Percentiles rank a stretch among this genome's conserved stretches.
Conservation (phyloP, 805 yeast species). For the Cyberlindnera galapagoensis region DNA sequence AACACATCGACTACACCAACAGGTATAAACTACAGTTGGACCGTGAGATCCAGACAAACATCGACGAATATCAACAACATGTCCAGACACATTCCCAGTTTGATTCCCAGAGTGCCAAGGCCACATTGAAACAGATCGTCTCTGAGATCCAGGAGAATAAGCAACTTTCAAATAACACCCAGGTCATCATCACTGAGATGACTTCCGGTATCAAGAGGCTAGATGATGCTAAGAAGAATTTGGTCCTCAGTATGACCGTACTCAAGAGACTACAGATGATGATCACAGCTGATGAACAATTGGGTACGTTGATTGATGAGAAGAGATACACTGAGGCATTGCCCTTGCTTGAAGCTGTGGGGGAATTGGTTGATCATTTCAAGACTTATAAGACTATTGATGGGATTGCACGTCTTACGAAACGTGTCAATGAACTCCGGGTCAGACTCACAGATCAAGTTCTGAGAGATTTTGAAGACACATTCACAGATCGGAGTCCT, state of each 20-base stretch:
- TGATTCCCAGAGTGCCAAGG: conserved; percentile 15
- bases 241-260: conserved; percentile 79
- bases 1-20: conserved; percentile 42
- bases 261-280: conserved; percentile 84
- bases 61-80: conserved; percentile 13
- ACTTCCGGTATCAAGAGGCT: conserved; percentile 72
- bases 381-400: conserved; percentile 77
- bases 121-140: conserved; percentile 32
- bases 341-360: conserved; percentile 60
- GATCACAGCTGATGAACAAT: conserved; percentile 61
- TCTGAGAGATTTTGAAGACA: conserved; percentile 62
- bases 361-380: conserved; percentile 67
- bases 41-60: conserved; percentile 33
- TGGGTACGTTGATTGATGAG: conserved; percentile 39
- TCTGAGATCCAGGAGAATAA: conserved; percentile 42
- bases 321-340: conserved; percentile 49
- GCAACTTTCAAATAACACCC: conserved; percentile 46
- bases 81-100: conserved; percentile 8
- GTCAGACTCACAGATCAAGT: conserved; percentile 60
- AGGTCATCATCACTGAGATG: conserved; percentile 54
- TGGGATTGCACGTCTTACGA: conserved; percentile 63
- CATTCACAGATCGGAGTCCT: conserved; percentile 28
- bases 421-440: conserved; percentile 53
- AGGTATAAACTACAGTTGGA: conserved; percentile 45
- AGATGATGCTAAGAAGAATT: conserved; percentile 78